Conservation (phyloP, 208 protist species). For the Histomonas meleagridis region DNA sequence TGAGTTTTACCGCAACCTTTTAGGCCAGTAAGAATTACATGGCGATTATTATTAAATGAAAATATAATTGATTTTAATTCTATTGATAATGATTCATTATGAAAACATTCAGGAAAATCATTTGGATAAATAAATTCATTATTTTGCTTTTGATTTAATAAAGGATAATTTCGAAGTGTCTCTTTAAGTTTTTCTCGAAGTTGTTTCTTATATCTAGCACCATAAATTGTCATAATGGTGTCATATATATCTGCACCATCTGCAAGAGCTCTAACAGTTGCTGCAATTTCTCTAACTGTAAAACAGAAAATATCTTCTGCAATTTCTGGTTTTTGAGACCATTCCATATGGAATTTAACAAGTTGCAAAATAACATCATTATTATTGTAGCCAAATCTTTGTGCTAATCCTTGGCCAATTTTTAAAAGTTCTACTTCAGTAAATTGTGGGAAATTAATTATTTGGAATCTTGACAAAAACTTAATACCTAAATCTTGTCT, state of each 20-base stretch:
- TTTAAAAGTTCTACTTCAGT: not conserved
- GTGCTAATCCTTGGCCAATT: not conserved
- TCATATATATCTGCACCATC: not conserved
- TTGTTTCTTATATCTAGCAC: not conserved
- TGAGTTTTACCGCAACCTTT: not conserved
- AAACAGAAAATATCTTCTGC: not conserved
- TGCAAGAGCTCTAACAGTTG: not conserved
- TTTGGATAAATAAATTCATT: not conserved
- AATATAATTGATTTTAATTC: not conserved
- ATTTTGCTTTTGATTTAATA: not conserved
- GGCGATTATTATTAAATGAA: not conserved
- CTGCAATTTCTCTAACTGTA: not conserved
- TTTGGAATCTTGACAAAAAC: slow-evolving; percentile 1
- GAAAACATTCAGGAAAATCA: not conserved
- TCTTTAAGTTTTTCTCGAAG: too few relatives aligned
- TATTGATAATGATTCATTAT: not conserved
- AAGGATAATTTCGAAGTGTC: too few relatives aligned
- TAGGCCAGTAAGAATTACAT: not conserved
- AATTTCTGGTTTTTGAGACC: not conserved
- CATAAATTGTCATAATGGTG: not conserved
- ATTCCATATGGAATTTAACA: not conserved
- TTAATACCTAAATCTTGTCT: not conserved
- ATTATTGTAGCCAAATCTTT: not conserved
- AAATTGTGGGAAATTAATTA: not conserved
- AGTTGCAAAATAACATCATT: not conserved